These are phyloP conservation scores for Blastomyces gilchristii DNA, from an alignment of 2,329 filamentous ascomycete genomes.

Conservation along the genomic window DNA sequence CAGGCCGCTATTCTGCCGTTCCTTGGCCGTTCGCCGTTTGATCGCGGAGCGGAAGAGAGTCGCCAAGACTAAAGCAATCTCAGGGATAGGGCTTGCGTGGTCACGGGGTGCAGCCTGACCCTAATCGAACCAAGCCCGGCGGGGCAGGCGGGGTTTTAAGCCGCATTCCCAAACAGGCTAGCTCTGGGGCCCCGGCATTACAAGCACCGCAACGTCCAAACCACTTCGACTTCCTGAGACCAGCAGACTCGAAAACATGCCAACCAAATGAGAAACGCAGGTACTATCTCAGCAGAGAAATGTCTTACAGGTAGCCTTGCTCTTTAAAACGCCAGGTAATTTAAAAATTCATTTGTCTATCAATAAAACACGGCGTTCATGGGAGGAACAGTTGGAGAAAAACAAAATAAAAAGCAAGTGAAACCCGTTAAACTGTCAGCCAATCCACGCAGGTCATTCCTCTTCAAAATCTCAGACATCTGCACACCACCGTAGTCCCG, in stretches of 20 bases:
- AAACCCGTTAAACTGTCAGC: not conserved
- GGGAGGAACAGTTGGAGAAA: not conserved
- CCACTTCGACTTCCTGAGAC: not conserved
- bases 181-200: not conserved
- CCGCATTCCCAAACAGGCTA: not conserved
- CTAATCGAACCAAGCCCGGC: not conserved
- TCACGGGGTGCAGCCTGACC: not conserved
- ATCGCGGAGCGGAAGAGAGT: not conserved
- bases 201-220: no score
- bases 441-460: not conserved
- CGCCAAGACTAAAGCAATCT: not conserved
- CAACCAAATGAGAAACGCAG: not conserved
- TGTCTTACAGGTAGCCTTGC: not conserved
- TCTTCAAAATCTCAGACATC: not conserved
- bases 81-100: not conserved
- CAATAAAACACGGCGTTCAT: not conserved
- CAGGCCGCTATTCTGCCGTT: not conserved
- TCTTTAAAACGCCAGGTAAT: not conserved
- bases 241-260: not conserved
- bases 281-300: not conserved
- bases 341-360: not conserved
- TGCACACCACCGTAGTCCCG: not conserved
- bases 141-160: not conserved
- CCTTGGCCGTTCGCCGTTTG: not conserved
- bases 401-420: not conserved